Evolutionary conservation across 495 filamentous ascomycete species (phyloP).

Genomic region (Articulospora tetracladia): DNA sequence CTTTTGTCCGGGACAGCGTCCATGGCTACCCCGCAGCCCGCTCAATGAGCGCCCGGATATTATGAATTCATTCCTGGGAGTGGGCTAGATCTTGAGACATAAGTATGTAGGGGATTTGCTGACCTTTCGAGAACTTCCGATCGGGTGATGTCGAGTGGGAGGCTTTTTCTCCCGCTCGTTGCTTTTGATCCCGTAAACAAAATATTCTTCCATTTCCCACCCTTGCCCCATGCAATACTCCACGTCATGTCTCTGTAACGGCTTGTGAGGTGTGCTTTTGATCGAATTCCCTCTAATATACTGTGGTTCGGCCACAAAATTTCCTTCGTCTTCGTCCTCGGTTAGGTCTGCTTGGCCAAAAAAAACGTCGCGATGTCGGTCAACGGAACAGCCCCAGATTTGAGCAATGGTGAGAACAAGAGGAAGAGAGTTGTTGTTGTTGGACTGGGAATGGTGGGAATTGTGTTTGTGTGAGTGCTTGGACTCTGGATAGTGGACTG

Average conservation of each 20-base stretch:
- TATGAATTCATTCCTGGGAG: neutral
- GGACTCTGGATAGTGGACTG: no score
- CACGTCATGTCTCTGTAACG: neutral
- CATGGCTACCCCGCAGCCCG: neutral
- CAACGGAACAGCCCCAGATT: neutral
- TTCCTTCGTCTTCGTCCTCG: neutral
- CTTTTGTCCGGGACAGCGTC: neutral
- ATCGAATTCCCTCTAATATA: neutral
- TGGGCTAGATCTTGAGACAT: neutral
- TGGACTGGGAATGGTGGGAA: constrained; percentile 93
- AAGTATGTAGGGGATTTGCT: neutral
- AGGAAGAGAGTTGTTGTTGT: constrained; percentile 79
- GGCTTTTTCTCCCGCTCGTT: neutral
- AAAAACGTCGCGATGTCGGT: neutral
- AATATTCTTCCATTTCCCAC: neutral
- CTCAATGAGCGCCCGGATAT: neutral
- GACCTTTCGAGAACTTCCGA: neutral
- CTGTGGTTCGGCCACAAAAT: neutral
- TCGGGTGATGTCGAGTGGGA: neutral
- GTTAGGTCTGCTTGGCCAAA: neutral
- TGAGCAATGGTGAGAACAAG: neutral
- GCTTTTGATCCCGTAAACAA: neutral
- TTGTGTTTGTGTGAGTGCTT: constrained; percentile 88
- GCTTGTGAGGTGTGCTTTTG: neutral
- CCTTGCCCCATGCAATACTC: neutral